Percentiles rank a stretch among this genome's conserved stretches.
Evolutionary conservation across 371 early-diverging fungal species (phyloP).

Genomic region (Catenaria anguillulae): DNA sequence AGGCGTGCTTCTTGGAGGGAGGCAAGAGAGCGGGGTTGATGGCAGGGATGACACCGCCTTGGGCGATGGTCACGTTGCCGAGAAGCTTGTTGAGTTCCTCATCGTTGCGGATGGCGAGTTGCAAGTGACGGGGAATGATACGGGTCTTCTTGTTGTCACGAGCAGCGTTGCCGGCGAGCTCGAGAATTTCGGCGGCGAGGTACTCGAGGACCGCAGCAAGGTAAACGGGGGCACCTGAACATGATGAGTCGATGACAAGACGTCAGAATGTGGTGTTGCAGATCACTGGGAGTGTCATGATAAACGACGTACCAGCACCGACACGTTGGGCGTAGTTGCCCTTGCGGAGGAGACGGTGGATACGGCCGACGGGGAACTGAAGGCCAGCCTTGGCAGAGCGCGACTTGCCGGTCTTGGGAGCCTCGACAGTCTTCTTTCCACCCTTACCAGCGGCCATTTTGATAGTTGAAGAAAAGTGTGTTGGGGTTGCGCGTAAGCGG

Average conservation of each 20-base stretch:
- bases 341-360: slow-evolving; percentile 86
- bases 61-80: slow-evolving; percentile 72
- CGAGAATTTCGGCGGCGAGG: slow-evolving; percentile 59
- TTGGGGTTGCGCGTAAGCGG: background rate
- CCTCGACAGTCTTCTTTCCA: slow-evolving; percentile 3
- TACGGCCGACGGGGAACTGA: slow-evolving; percentile 93
- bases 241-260: too few relatives aligned
- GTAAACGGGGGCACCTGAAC: slow-evolving; percentile 92
- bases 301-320: too few relatives aligned
- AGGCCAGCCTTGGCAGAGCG: slow-evolving; percentile 72
- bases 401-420: slow-evolving; percentile 10
- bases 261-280: too few relatives aligned
- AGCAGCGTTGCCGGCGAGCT: slow-evolving; percentile 44
- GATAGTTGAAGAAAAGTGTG: background rate
- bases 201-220: slow-evolving; percentile 91
- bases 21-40: slow-evolving; percentile 20
- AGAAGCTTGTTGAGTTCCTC: slow-evolving; percentile 92
- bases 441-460: background rate
- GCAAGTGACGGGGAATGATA: slow-evolving; percentile 81
- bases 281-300: too few relatives aligned
- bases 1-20: background rate
- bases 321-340: slow-evolving; percentile 92
- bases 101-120: slow-evolving; percentile 88
- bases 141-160: slow-evolving; percentile 92
- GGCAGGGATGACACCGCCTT: slow-evolving; percentile 79